Conservation (phyloP, 192 early-diverging fungal species). For the Coemansia sp. region DNA sequence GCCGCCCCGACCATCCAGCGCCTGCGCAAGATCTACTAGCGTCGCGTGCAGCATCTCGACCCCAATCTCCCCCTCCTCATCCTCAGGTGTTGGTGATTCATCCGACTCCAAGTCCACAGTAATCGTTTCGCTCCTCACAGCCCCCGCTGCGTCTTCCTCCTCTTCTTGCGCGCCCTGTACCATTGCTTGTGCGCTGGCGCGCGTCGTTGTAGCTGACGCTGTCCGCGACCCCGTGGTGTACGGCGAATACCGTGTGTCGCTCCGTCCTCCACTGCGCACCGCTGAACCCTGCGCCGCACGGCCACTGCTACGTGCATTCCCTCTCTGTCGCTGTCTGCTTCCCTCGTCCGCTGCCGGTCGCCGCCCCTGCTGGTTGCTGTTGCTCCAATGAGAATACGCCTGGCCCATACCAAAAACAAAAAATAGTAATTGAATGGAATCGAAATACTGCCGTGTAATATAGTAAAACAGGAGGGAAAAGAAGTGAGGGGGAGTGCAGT, state of each 20-base stretch:
- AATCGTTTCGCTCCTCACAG: neutral
- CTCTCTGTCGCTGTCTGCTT: neutral
- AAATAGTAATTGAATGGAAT: neutral
- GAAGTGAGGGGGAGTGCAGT: neutral
- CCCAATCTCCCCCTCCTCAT: too few species aligned
- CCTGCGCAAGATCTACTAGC: neutral
- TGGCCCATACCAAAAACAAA: slow-evolving; percentile 21
- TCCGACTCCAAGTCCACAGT: too few species aligned
- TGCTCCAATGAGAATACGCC: slow-evolving; percentile 25
- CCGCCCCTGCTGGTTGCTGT: neutral
- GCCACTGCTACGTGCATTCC: neutral
- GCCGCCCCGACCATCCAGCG: neutral
- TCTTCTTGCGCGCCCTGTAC: neutral
- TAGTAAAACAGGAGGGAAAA: neutral
- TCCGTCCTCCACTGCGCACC: neutral
- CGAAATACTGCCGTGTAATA: too few species aligned
- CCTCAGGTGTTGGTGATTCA: too few species aligned
- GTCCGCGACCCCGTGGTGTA: slow-evolving; percentile 11
- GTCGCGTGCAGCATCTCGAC: neutral
- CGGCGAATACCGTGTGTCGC: slow-evolving; percentile 16
- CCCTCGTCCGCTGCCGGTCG: neutral
- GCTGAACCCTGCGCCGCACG: neutral
- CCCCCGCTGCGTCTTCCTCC: neutral
- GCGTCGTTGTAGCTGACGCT: neutral
- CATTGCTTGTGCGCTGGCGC: neutral